These are phyloP conservation scores for Russula brevipes DNA, from an alignment of 768 basidiomycete species.

Conservation along the genomic window DNA sequence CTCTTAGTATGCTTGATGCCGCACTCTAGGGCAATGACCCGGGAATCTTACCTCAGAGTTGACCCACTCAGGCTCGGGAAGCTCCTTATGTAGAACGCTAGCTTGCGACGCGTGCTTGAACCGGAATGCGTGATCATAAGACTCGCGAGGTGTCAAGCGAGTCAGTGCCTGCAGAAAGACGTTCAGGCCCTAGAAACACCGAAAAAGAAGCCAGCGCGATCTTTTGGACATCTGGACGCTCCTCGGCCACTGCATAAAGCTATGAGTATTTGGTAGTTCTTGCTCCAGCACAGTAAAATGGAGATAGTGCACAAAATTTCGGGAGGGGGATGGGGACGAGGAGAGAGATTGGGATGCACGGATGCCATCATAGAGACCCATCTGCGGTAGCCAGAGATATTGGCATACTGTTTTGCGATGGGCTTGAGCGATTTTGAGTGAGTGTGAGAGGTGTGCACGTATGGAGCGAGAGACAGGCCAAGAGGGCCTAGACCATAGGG, in stretches of 20 bases:
- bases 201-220: constrained; percentile 40
- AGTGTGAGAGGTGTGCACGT: constrained; percentile 61
- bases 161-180: constrained; percentile 57
- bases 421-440: constrained; percentile 69
- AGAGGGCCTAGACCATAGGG: constrained; percentile 43
- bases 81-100: constrained; percentile 69
- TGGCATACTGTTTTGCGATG: constrained; percentile 76
- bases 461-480: constrained; percentile 70
- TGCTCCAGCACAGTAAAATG: constrained; percentile 11
- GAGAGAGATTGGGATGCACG: constrained; percentile 45
- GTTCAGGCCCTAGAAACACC: background rate
- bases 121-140: constrained; percentile 88
- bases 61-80: constrained; percentile 80
- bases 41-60: constrained; percentile 54
- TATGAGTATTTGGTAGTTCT: constrained; percentile 4
- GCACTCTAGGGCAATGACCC: no score
- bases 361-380: constrained; percentile 92
- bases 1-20: no score
- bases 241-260: constrained; percentile 58
- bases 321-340: background rate
- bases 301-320: constrained; percentile 11
- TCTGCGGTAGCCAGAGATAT: constrained; percentile 76
- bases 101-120: constrained; percentile 79
- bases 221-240: constrained; percentile 71
- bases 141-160: constrained; percentile 73